Percentiles rank a stretch among this genome's conserved stretches.
Evolutionary conservation across 2,329 filamentous ascomycete species (phyloP).

Genomic region (Penicillium sp.): DNA sequence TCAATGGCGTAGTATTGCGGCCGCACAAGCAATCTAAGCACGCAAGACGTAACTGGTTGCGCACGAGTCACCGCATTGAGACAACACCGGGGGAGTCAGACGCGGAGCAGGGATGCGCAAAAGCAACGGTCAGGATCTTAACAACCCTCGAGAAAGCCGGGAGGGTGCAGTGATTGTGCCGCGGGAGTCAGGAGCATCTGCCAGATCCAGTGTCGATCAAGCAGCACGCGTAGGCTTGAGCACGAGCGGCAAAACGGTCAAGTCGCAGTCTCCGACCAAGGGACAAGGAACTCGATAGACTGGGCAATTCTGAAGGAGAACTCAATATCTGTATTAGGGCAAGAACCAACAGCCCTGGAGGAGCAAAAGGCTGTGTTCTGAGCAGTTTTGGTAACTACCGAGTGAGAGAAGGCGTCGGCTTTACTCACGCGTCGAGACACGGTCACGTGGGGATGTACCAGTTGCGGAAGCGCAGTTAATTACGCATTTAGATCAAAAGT

Average conservation of each 20-base stretch:
- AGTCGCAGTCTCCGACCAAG: slow-evolving; percentile 6
- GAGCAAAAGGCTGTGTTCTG: background rate
- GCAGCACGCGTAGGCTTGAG: slow-evolving; percentile 22
- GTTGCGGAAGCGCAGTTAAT: slow-evolving; percentile 1
- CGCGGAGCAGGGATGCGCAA: slow-evolving; percentile 11
- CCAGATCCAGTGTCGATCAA: slow-evolving; percentile 23
- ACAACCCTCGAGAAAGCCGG: slow-evolving; percentile 8
- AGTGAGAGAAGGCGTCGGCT: slow-evolving; percentile 5
- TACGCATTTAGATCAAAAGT: background rate
- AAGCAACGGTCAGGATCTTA: slow-evolving; percentile 13
- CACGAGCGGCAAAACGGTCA: slow-evolving; percentile 21
- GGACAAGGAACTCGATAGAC: background rate
- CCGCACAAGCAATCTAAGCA: slow-evolving; percentile 18
- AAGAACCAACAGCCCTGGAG: background rate
- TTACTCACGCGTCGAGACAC: slow-evolving; percentile 31
- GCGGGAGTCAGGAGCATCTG: slow-evolving; percentile 16
- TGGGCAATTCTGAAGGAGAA: background rate
- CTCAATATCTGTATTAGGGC: background rate
- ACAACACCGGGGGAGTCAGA: slow-evolving; percentile 18
- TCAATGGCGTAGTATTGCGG: slow-evolving; percentile 17
- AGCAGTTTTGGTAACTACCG: slow-evolving; percentile 2
- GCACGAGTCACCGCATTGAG: slow-evolving; percentile 22
- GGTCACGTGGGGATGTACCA: slow-evolving; percentile 28
- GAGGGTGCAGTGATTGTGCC: slow-evolving; percentile 7
- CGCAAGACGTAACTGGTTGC: slow-evolving; percentile 9